Percentiles rank a stretch among this genome's conserved stretches.
Conservation (phyloP, 2,329 filamentous ascomycete species). For the Zymoseptoria passerinii region DNA sequence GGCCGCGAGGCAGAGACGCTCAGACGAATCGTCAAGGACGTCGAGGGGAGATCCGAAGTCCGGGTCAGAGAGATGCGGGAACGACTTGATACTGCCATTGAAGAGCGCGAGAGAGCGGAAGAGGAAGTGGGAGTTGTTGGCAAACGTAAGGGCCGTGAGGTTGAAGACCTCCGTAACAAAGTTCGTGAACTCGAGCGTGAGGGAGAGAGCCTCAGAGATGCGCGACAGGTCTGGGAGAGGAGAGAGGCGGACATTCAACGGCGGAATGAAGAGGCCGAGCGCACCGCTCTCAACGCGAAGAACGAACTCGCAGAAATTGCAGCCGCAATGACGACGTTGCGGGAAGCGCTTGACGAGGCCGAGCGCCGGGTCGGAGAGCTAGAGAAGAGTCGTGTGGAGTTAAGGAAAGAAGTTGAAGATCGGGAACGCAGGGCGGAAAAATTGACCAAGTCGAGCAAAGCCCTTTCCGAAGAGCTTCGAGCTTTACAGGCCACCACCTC, state of each 20-base stretch:
- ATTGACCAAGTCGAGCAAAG: slow-evolving; percentile 54
- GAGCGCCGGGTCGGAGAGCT: slow-evolving; percentile 77
- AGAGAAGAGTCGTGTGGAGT: slow-evolving; percentile 65
- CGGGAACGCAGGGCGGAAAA: slow-evolving; percentile 18
- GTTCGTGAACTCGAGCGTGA: slow-evolving; percentile 75
- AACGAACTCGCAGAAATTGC: slow-evolving; percentile 70
- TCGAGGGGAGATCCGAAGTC: slow-evolving; percentile 71
- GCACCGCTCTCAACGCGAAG: slow-evolving; percentile 56
- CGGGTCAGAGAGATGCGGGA: slow-evolving; percentile 83
- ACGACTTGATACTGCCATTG: slow-evolving; percentile 79
- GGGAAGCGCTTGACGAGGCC: slow-evolving; percentile 74
- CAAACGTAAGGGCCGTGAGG: slow-evolving; percentile 68
- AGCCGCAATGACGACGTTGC: slow-evolving; percentile 66
- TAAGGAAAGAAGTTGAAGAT: slow-evolving; percentile 11
- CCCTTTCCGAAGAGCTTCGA: slow-evolving; percentile 52
- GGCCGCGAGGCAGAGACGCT: slow-evolving; percentile 92
- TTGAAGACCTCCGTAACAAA: slow-evolving; percentile 74
- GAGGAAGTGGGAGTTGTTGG: slow-evolving; percentile 77
- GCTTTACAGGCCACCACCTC: slow-evolving; percentile 35
- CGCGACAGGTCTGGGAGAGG: slow-evolving; percentile 69
- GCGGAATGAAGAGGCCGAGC: slow-evolving; percentile 68
- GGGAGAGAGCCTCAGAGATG: slow-evolving; percentile 59
- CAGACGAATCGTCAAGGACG: slow-evolving; percentile 77
- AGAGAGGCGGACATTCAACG: slow-evolving; percentile 66
- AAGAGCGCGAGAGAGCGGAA: slow-evolving; percentile 86